Conservation (phyloP, 2,329 filamentous ascomycete genomes). For the Onygenales sp. region DNA sequence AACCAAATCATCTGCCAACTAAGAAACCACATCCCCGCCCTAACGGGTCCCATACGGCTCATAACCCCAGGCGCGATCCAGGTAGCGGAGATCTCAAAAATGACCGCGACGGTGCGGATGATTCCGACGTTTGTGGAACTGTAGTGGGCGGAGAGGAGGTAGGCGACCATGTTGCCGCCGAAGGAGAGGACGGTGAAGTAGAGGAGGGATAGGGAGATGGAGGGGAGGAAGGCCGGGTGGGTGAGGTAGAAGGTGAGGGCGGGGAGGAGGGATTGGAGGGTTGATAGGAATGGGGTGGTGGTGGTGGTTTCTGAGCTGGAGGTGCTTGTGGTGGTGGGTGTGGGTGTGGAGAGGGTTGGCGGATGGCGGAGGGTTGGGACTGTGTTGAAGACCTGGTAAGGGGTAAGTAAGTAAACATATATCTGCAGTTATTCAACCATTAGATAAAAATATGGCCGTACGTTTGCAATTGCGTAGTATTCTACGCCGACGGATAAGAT, state of each 20-base stretch:
- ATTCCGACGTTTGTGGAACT: slow-evolving; percentile 39
- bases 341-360: background rate
- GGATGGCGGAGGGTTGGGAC: background rate
- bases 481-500: slow-evolving; percentile 29
- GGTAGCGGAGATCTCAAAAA: slow-evolving; percentile 46
- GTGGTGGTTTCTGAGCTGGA: background rate
- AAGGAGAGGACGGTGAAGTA: slow-evolving; percentile 49
- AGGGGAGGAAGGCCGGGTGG: slow-evolving; percentile 32
- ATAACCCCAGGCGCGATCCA: slow-evolving; percentile 43
- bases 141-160: slow-evolving; percentile 42
- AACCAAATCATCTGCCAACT: slow-evolving; percentile 57
- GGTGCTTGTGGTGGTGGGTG: slow-evolving; percentile 1
- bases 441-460: slow-evolving; percentile 5
- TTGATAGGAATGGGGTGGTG: no score
- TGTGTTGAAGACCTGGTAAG: background rate
- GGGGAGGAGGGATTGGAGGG: no score
- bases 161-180: slow-evolving; percentile 47
- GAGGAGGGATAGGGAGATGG: slow-evolving; percentile 41
- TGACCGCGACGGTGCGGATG: slow-evolving; percentile 38
- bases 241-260: slow-evolving; percentile 26
- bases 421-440: background rate
- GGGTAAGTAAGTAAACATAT: background rate
- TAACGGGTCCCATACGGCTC: slow-evolving; percentile 45
- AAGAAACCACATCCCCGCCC: slow-evolving; percentile 62
- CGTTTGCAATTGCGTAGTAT: slow-evolving; percentile 31